Evolutionary conservation across 371 early-diverging fungal species (phyloP), one percentile per base, ranked within the genome.

Genomic region (Neoconidiobolus thromboides): DNA sequence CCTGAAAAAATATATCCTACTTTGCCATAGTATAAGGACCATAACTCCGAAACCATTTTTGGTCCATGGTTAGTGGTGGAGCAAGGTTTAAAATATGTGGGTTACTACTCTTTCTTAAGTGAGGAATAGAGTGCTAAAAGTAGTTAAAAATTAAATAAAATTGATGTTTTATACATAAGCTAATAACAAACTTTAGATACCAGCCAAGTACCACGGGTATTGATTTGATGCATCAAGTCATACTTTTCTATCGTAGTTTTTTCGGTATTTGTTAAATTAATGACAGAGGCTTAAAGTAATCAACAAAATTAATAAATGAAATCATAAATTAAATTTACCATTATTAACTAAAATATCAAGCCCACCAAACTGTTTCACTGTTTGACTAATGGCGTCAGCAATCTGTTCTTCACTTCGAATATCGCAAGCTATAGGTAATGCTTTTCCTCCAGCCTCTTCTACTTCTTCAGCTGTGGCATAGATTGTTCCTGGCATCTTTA

Each of bases 331-430:
- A 48, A 6, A 44, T 9, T 62, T 60, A 58, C 73, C 80, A 63
- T 84, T 82, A 70, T 87, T 86, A 67, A 89, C 71, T 40, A 88
- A 67, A 58, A 89, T 83, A 65, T 89, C 89, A 58, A 89, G 79
- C 26, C 81, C 79, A 10, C 86, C 85, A 65, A 84, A 86, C 62
- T 66, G 65, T 48, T 67, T 62, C 3, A 78, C 85, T 1, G 85
- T 80, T 64, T 76, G 62, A 2, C 73, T 71, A 44, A 88, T 78
- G 2, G 87, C 89, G 3, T 58, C 63, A 58, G 67, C 60, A 54
- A 88, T 78, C 58, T 85, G 78, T 39, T 76, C 77, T 69, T 89
- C 89, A 60, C 71, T 72, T 44, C 89, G 80, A 66, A 89, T 85
- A 62, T 89, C 89, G 64, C 89, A 87, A 50, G 79, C 69, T 49